Evolutionary conservation across 179 eudicot genomes (phyloP).

Genomic region (Spinacia oleracea): DNA sequence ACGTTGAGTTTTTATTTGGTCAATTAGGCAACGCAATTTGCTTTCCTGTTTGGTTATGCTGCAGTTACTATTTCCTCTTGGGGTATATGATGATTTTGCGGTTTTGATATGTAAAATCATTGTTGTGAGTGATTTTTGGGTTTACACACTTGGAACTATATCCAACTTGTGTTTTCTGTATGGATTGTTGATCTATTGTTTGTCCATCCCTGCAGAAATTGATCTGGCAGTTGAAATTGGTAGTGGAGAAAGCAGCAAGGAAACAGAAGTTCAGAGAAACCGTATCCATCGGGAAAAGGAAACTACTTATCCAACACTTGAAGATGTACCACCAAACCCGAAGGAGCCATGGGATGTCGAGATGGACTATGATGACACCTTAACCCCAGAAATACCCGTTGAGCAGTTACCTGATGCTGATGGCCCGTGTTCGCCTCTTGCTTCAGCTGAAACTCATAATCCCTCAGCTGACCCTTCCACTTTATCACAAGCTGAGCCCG

Average conservation of each 20-base stretch:
- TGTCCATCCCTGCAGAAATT: conserved; percentile 53
- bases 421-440: conserved; percentile 28
- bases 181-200: background rate
- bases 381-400: conserved; percentile 72
- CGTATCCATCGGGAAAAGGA: conserved; percentile 73
- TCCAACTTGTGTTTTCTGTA: background rate
- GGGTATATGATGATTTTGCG: background rate
- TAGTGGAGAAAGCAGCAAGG: conserved; percentile 76
- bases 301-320: conserved; percentile 47
- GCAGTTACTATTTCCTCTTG: background rate
- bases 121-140: background rate
- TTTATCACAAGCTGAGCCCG: conserved; percentile 51
- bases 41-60: background rate
- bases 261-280: conserved; percentile 67
- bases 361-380: conserved; percentile 81
- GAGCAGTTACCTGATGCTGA: conserved; percentile 80
- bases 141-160: background rate
- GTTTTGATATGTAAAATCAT: background rate
- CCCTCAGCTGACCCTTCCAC: conserved; percentile 16
- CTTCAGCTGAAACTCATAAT: conserved; percentile 24
- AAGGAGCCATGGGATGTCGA: conserved; percentile 95
- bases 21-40: background rate
- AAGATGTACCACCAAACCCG: conserved; percentile 65
- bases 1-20: background rate
- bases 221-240: conserved; percentile 41